Evolutionary conservation across 441 rosid species (phyloP).

Genomic region (Pelargonium myrrhifolium): DNA sequence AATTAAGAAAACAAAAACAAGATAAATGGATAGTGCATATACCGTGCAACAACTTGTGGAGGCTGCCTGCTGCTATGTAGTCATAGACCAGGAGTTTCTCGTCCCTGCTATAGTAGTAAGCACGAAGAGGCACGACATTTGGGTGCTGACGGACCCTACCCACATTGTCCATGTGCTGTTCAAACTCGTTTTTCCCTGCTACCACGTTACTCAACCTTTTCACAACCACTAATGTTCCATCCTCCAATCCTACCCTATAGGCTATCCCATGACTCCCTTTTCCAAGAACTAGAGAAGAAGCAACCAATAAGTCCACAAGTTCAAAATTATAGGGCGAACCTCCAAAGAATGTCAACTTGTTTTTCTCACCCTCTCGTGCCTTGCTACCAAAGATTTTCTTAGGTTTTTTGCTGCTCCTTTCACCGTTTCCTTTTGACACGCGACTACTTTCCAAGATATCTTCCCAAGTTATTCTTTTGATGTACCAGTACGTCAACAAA

Average conservation of each 20-base stretch:
- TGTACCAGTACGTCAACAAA: conserved; percentile 39
- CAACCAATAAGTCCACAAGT: conserved; percentile 62
- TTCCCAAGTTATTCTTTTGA: too few species aligned
- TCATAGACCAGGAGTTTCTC: conserved; percentile 66
- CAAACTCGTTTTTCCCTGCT: conserved; percentile 61
- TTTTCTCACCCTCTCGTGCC: conserved; percentile 68
- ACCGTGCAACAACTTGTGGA: conserved; percentile 55
- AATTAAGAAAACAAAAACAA: not conserved
- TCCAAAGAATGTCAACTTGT: conserved; percentile 70
- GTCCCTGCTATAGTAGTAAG: conserved; percentile 64
- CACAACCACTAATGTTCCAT: conserved; percentile 63
- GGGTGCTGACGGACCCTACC: conserved; percentile 50
- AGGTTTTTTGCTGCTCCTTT: conserved; percentile 46
- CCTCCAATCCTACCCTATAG: conserved; percentile 66
- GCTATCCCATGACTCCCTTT: conserved; percentile 73
- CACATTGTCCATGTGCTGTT: conserved; percentile 59
- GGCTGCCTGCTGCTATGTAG: conserved; percentile 49
- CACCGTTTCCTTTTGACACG: conserved; percentile 41
- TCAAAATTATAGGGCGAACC: conserved; percentile 62
- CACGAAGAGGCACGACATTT: conserved; percentile 63
- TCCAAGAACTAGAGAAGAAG: conserved; percentile 70
- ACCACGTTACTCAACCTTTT: conserved; percentile 59
- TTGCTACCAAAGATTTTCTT: conserved; percentile 65
- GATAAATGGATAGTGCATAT: conserved; percentile 6
- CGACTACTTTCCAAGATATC: too few species aligned